A percentile compares a stretch with the other conserved stretches of the same genome.
These are phyloP conservation scores for Colletotrichum tropicicola DNA, from an alignment of 2,329 filamentous ascomycete genomes.

Conservation along the genomic window DNA sequence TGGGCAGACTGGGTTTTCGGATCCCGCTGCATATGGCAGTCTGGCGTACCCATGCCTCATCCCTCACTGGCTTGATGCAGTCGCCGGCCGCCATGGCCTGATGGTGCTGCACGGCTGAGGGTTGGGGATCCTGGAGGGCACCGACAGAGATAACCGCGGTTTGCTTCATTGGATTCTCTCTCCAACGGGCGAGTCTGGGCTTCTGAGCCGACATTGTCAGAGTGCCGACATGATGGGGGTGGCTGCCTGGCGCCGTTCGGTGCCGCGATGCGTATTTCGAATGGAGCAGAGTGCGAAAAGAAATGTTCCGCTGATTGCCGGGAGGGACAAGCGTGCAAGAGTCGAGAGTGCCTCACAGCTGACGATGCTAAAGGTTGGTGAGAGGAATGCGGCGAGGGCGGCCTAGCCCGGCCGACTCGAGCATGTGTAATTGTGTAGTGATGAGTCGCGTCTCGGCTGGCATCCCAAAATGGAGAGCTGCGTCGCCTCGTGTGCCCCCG, in stretches of 20 bases:
- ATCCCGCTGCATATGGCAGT: conserved; percentile 3
- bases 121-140: neutral
- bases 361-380: neutral
- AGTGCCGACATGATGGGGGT: no score
- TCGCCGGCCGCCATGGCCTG: conserved; percentile 1
- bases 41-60: neutral
- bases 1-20: neutral
- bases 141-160: conserved; percentile 4
- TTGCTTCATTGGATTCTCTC: neutral
- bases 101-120: conserved; percentile 5
- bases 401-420: conserved; percentile 17
- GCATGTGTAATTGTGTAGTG: conserved; percentile 13
- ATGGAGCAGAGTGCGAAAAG: neutral
- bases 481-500: conserved; percentile 22
- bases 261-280: no score
- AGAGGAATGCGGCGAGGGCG: neutral
- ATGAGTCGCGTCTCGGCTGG: conserved; percentile 8
- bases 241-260: no score
- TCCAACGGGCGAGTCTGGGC: neutral
- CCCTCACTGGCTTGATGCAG: conserved; percentile 3
- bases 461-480: conserved; percentile 17
- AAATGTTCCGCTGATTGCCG: neutral
- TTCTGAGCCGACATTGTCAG: conserved; percentile 1
- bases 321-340: neutral
- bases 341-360: neutral